Evolutionary conservation across 2,329 filamentous ascomycete genomes (phyloP).

Genomic region (Diaporthe helianthi): DNA sequence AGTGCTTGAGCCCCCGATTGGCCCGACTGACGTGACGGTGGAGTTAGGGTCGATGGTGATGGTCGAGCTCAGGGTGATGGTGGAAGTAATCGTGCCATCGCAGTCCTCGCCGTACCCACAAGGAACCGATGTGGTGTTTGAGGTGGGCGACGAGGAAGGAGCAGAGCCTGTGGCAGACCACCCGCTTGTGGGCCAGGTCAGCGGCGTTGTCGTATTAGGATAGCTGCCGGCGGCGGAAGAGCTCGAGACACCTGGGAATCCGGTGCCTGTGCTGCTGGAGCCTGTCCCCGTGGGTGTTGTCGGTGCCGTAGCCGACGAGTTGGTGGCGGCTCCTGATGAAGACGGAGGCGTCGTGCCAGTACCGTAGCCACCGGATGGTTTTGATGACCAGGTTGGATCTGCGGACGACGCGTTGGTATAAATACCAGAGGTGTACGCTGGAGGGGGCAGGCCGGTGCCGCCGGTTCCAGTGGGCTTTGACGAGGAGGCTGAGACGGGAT

Average conservation of each 20-base stretch:
- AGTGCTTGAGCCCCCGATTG: not conserved
- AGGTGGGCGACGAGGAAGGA: not conserved
- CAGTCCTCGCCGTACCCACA: constrained; percentile 11
- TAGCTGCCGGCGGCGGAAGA: constrained; percentile 12
- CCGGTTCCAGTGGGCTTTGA: constrained; percentile 13
- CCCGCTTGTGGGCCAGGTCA: constrained; percentile 26
- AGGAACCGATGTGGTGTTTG: not conserved
- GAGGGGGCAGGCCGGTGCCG: constrained; percentile 7
- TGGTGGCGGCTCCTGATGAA: not conserved
- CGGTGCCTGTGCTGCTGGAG: constrained; percentile 8
- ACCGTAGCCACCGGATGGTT: not conserved
- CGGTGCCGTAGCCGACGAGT: constrained; percentile 4
- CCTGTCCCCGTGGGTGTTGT: not conserved
- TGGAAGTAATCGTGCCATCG: constrained; percentile 14
- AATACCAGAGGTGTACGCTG: not conserved
- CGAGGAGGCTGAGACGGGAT: constrained; percentile 5
- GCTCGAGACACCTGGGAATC: constrained; percentile 1
- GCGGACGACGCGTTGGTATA: constrained; percentile 26
- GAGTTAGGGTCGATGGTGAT: constrained; percentile 1
- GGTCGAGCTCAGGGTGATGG: constrained; percentile 10
- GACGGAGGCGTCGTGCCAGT: constrained; percentile 10
- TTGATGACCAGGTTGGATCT: not conserved
- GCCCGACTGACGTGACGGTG: not conserved
- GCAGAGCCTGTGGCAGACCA: constrained; percentile 29
- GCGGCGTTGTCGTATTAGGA: constrained; percentile 25